Percentiles rank a stretch among this genome's conserved stretches.
These are phyloP conservation scores for Globisporangium recalcitrans DNA, from an alignment of 352 stramenopile genomes.

Conservation along the genomic window DNA sequence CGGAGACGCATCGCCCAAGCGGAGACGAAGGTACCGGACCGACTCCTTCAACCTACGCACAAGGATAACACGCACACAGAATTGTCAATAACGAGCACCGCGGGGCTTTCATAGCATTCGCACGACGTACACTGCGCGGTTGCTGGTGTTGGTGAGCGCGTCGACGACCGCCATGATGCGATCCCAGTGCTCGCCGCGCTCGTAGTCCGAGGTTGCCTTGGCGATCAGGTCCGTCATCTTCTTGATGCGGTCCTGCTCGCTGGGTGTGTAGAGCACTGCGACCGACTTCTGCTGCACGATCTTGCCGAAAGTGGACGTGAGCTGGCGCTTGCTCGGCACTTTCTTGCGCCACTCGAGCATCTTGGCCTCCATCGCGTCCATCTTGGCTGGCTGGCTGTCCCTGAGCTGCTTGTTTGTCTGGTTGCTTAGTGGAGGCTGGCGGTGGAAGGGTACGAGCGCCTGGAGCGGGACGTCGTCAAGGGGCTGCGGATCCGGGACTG, in stretches of 20 bases:
- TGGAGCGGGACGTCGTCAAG: neutral
- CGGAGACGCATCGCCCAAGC: conserved; percentile 55
- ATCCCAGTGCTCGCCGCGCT: conserved; percentile 66
- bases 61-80: neutral
- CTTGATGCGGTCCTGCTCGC: conserved; percentile 69
- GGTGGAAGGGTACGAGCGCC: neutral
- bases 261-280: conserved; percentile 66
- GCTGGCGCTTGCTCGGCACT: conserved; percentile 69
- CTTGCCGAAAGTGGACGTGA: conserved; percentile 56
- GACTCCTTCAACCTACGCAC: conserved; percentile 53
- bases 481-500: neutral
- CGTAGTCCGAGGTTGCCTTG: conserved; percentile 66
- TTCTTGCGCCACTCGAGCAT: conserved; percentile 57
- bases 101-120: neutral
- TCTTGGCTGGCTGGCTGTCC: neutral
- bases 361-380: conserved; percentile 62
- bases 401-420: neutral
- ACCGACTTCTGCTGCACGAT: conserved; percentile 81
- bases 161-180: conserved; percentile 76
- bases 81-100: neutral
- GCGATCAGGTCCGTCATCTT: conserved; percentile 63
- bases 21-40: conserved; percentile 64
- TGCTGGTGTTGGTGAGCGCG: conserved; percentile 59
- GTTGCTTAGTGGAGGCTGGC: neutral
- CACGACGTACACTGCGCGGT: conserved; percentile 44